Conservation (phyloP, 176 grass and related monocot species). For the Typha latifolia region DNA sequence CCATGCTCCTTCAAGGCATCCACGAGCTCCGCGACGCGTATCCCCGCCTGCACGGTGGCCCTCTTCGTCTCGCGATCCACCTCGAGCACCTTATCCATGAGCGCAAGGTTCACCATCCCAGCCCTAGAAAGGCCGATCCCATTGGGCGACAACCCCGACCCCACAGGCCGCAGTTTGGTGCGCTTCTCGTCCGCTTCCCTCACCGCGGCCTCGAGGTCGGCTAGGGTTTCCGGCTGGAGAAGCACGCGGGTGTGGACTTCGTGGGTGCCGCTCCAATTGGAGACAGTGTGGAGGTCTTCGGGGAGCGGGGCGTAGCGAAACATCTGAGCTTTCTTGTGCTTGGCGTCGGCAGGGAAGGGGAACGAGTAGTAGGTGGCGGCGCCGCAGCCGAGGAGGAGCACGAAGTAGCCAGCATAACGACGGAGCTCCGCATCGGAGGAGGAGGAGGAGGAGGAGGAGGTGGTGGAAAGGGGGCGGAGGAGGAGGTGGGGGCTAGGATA, state of each 20-base stretch:
- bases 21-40: constrained; percentile 64
- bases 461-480: constrained; percentile 24
- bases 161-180: constrained; percentile 64
- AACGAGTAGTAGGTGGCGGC: constrained; percentile 89
- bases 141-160: constrained; percentile 76
- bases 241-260: constrained; percentile 75
- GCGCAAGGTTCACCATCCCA: constrained; percentile 80
- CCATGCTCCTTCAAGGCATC: constrained; percentile 67
- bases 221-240: constrained; percentile 65
- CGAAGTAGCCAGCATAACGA: constrained; percentile 59
- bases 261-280: constrained; percentile 92
- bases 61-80: constrained; percentile 65
- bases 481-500: constrained; percentile 18
- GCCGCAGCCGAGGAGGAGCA: constrained; percentile 49
- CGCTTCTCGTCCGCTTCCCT: constrained; percentile 41
- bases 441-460: constrained; percentile 21
- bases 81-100: constrained; percentile 86
- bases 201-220: constrained; percentile 53
- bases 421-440: constrained; percentile 47
- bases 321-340: constrained; percentile 81
- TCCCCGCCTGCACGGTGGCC: constrained; percentile 73
- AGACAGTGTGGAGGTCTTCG: constrained; percentile 75
- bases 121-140: constrained; percentile 60
- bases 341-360: constrained; percentile 42
- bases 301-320: constrained; percentile 72